These are phyloP conservation scores for Medicago ruthenica DNA, from an alignment of 306 rosid genomes.

Conservation along the genomic window DNA sequence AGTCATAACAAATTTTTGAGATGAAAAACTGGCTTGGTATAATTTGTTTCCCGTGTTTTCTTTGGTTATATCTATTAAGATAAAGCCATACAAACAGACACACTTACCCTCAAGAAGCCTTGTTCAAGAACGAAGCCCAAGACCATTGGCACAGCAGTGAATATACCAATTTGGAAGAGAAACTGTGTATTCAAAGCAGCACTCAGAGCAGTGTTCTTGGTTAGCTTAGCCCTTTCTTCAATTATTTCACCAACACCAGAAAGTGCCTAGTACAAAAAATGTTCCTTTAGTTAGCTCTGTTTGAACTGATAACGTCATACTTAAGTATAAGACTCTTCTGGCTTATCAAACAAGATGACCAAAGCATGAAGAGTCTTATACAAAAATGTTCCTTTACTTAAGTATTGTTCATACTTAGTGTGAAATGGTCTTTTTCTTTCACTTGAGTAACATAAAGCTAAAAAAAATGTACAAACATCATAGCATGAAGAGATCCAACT, in stretches of 20 bases:
- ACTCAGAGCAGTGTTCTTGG: slow-evolving; percentile 69
- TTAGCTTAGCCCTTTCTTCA: slow-evolving; percentile 60
- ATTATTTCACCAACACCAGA: slow-evolving; percentile 89
- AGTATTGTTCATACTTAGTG: no score
- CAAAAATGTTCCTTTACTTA: no score
- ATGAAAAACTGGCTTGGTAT: neutral
- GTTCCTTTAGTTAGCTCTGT: neutral
- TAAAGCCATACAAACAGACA: neutral
- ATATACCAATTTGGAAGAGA: slow-evolving; percentile 87
- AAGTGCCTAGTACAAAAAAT: slow-evolving; percentile 64
- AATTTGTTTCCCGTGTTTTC: slow-evolving; percentile 4
- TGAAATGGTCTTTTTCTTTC: no score
- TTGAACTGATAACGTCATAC: neutral
- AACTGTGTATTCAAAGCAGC: slow-evolving; percentile 85
- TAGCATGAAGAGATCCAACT: slow-evolving; percentile 44
- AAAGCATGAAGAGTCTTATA: no score
- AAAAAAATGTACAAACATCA: slow-evolving; percentile 17
- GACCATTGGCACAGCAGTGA: slow-evolving; percentile 91
- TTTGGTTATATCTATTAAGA: slow-evolving; percentile 2
- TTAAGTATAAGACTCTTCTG: no score
- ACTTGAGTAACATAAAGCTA: neutral
- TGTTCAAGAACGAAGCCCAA: slow-evolving; percentile 85
- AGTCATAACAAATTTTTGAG: neutral
- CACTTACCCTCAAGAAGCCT: slow-evolving; percentile 81
- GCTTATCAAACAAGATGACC: no score